Evolutionary conservation across 2,329 filamentous ascomycete genomes (phyloP).

Genomic region (Trichocomaceae sp.): DNA sequence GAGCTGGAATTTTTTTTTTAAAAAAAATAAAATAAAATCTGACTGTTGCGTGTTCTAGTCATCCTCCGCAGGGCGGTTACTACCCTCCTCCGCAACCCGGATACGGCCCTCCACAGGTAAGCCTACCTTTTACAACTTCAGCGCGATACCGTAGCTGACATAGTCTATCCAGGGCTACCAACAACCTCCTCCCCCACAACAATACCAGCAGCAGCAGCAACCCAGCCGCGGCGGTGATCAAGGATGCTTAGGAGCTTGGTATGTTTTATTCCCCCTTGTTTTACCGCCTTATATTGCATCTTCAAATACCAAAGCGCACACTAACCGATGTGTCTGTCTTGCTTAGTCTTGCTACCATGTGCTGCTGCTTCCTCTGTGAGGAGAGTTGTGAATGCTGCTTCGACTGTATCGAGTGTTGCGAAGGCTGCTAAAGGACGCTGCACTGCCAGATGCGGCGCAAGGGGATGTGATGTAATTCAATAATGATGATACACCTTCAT

Average conservation of each 20-base stretch:
- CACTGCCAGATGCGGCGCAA: background rate
- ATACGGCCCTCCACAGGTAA: conserved; percentile 33
- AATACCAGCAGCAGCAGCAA: conserved; percentile 23
- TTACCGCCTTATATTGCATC: background rate
- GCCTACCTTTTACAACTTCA: conserved; percentile 10
- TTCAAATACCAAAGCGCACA: conserved; percentile 2
- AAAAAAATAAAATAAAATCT: background rate
- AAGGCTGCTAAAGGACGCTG: conserved; percentile 28
- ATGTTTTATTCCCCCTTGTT: conserved; percentile 17
- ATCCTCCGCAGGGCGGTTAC: conserved; percentile 11
- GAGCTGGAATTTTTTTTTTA: no score
- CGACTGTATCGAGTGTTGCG: conserved; percentile 53
- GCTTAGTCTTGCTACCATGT: conserved; percentile 48
- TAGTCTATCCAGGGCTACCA: conserved; percentile 36
- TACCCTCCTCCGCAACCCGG: conserved; percentile 25
- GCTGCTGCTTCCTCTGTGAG: conserved; percentile 60
- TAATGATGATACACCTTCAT: background rate
- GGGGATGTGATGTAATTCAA: background rate
- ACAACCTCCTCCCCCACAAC: conserved; percentile 42
- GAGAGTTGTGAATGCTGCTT: conserved; percentile 59
- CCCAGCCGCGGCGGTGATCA: conserved; percentile 29
- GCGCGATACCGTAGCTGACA: background rate
- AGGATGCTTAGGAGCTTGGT: conserved; percentile 49
- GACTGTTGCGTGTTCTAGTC: background rate
- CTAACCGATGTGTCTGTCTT: background rate